Conservation (phyloP, 2,329 filamentous ascomycete species). For the Sordariomycetes sp. region DNA sequence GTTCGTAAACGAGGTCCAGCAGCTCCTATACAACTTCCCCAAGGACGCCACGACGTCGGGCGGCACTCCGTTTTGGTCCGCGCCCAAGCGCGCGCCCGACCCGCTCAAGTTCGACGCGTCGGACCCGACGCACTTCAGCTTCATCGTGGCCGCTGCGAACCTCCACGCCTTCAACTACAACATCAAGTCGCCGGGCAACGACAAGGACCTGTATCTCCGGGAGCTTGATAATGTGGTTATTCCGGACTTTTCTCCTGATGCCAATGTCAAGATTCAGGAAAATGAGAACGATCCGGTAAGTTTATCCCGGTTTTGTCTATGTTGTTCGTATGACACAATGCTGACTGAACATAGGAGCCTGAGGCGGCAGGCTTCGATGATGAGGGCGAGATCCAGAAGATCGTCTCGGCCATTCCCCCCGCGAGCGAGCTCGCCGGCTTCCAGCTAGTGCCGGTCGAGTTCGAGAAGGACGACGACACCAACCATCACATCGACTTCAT, state of each 20-base stretch:
- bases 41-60: conserved; percentile 82
- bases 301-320: conserved; percentile 7
- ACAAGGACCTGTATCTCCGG: conserved; percentile 59
- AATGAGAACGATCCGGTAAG: conserved; percentile 80
- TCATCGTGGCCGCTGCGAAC: conserved; percentile 78
- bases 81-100: conserved; percentile 91
- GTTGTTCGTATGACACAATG: not conserved
- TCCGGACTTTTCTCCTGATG: conserved; percentile 83
- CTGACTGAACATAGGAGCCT: conserved; percentile 46
- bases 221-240: conserved; percentile 89
- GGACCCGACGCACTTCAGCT: conserved; percentile 77
- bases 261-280: conserved; percentile 90
- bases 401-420: conserved; percentile 60
- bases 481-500: conserved; percentile 99
- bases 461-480: conserved; percentile 96
- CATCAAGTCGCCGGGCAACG: conserved; percentile 67
- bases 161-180: conserved; percentile 97
- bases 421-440: conserved; percentile 75
- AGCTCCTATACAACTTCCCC: conserved; percentile 92
- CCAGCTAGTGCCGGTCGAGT: conserved; percentile 84
- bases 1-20: conserved; percentile 93
- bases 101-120: conserved; percentile 76
- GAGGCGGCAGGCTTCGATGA: conserved; percentile 61
- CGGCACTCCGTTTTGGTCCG: conserved; percentile 93
- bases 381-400: conserved; percentile 57